phyloP scores from a whole-genome alignment of 169 alveolate species.

The Babesia microti region DNA sequence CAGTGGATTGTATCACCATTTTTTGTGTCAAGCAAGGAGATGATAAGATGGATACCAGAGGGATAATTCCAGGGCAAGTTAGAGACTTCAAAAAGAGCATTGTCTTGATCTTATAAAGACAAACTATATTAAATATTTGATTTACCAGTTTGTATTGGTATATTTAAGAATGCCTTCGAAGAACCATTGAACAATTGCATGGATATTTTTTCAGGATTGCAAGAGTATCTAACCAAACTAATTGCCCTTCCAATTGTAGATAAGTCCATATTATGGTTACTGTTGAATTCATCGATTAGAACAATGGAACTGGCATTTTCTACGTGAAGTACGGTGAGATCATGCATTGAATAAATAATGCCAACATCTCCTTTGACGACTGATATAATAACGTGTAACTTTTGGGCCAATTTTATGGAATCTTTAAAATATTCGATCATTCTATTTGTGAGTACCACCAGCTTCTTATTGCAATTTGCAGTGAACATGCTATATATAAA shows the following conservation, averaged over 20 bases:
- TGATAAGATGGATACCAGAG: constrained; percentile 32
- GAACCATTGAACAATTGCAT: constrained; percentile 22
- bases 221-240: constrained; percentile 26
- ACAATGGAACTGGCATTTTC: constrained; percentile 19
- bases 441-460: constrained; percentile 21
- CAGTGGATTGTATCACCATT: too few relatives aligned
- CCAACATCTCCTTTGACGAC: constrained; percentile 34
- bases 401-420: constrained; percentile 32
- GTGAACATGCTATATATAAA: constrained; percentile 40
- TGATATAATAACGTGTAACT: constrained; percentile 19
- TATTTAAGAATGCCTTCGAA: neutral
- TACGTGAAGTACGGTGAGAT: constrained; percentile 22
- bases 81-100: constrained; percentile 26
- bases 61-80: constrained; percentile 47
- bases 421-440: constrained; percentile 13
- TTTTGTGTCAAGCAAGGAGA: too few relatives aligned
- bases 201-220: constrained; percentile 19
- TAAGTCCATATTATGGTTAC: constrained; percentile 19
- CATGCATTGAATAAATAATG: constrained; percentile 12
- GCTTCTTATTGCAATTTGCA: constrained; percentile 19
- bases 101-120: constrained; percentile 16
- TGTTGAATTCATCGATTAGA: constrained; percentile 30
- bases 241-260: constrained; percentile 31
- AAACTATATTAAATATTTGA: constrained; percentile 7
- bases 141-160: neutral